phyloP scores from a whole-genome alignment of 1,284 basidiomycete genomes.

The Mycosarcoma maydis region DNA sequence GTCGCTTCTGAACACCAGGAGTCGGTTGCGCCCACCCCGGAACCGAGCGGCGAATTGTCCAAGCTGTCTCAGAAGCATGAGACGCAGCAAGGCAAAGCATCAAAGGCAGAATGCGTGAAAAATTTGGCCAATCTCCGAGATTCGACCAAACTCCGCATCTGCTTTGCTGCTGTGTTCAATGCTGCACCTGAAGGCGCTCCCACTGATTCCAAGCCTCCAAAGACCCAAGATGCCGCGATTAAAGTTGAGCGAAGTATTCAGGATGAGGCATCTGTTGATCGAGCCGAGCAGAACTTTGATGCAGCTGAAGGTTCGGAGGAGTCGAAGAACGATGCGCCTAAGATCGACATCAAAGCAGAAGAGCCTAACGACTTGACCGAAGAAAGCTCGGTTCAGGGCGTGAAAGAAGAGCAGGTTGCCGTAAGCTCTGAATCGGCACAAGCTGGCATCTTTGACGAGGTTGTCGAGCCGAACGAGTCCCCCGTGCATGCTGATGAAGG shows the following conservation, averaged over 20 bases:
- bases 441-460: too few species aligned
- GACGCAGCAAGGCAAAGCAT: neutral
- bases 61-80: neutral
- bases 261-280: neutral
- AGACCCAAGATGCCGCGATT: constrained; percentile 13
- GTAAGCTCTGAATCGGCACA: neutral
- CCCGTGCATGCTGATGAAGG: too few species aligned
- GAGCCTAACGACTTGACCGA: too few species aligned
- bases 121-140: constrained; percentile 17
- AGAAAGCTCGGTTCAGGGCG: too few species aligned
- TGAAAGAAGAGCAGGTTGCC: neutral
- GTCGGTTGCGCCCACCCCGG: constrained; percentile 16
- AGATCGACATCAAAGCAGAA: too few species aligned
- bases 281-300: neutral
- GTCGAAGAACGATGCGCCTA: neutral
- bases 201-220: constrained; percentile 35
- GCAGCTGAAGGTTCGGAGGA: neutral
- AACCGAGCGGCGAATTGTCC: constrained; percentile 9
- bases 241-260: neutral
- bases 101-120: constrained; percentile 8
- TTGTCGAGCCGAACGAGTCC: too few species aligned
- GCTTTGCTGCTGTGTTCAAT: constrained; percentile 45
- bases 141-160: constrained; percentile 43
- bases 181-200: constrained; percentile 40
- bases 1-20: constrained; percentile 6